Base-by-base conservation (phyloP, 768 basidiomycete species). In the Lepiota venenata region DNA sequence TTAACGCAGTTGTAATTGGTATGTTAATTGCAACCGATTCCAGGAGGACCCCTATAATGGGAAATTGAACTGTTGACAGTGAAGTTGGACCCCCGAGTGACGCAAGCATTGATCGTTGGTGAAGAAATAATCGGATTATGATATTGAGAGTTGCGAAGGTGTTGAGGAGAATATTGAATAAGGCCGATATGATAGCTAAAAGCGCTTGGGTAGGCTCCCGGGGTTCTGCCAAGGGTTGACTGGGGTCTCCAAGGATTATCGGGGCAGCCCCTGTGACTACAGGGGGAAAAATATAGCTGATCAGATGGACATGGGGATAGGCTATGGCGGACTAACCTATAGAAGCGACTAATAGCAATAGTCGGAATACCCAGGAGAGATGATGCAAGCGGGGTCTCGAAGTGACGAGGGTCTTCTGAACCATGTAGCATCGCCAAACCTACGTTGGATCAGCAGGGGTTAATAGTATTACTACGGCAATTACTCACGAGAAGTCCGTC, bases 381-480 rank as follows among this genome's bases (percentile, higher is more conserved):
- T 52, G 27, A 9, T 52, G 36, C 50, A 41, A 43, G 9, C 18
- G 10, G 14, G 32, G 5, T 36, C 18, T 43, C 2, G 41, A 18
- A 5, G 1, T 20, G 12, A 43, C 20, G 6, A 52, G 20, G 4
- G 43, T 20, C 29, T 35, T 32, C 41, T 52, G 50, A 6, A 52
- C 50, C 50, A 52, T 52, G 25, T 52, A 52, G n/a, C 50, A 52
- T 15, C 50, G 42, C 50, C 50, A 52, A 9, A 52, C 50, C 40
- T 25, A 3, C 9, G 8, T 22, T 15, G 5, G 7, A 18, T 43
- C 4, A 21, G 16, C 22, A 12, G 7, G 4, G 11, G 18, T 12
- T 7, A 6, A 5, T 2, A 20, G 18, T 21, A 20, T 16, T 18
- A n/a, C n/a, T n/a, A 6, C 18, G 41, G 9, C 18, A 2, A 32